Conservation (phyloP, 208 protist genomes). For the Trypanosoma cruzi region DNA sequence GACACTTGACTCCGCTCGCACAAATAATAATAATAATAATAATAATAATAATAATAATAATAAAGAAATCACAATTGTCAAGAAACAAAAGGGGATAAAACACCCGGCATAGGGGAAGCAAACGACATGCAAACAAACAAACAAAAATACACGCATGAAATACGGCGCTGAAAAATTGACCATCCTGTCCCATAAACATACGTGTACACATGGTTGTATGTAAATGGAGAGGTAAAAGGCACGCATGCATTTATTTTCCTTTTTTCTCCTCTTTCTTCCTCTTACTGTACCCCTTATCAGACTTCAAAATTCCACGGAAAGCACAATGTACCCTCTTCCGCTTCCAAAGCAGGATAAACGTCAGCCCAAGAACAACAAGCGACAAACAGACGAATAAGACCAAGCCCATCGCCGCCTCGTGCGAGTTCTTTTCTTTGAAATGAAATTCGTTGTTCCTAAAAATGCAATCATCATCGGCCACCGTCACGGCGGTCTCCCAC, state of each 20-base stretch:
- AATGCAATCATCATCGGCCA: neutral
- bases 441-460: conserved; percentile 7
- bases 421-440: neutral
- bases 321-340: neutral
- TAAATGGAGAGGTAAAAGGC: neutral
- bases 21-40: neutral
- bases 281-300: neutral
- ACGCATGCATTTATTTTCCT: neutral
- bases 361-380: neutral
- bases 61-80: neutral
- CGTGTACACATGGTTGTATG: too few relatives aligned
- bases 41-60: neutral
- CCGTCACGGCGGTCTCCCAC: neutral
- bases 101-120: neutral
- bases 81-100: too few relatives aligned
- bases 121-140: neutral
- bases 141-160: neutral
- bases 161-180: neutral
- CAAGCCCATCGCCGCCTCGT: neutral
- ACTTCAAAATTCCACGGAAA: neutral
- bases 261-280: neutral
- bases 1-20: neutral
- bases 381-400: neutral
- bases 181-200: neutral
- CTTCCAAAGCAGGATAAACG: neutral